A percentile compares a stretch with the other conserved stretches of the same genome.
Conservation (phyloP, 805 yeast species). For the Candida ulmi region DNA sequence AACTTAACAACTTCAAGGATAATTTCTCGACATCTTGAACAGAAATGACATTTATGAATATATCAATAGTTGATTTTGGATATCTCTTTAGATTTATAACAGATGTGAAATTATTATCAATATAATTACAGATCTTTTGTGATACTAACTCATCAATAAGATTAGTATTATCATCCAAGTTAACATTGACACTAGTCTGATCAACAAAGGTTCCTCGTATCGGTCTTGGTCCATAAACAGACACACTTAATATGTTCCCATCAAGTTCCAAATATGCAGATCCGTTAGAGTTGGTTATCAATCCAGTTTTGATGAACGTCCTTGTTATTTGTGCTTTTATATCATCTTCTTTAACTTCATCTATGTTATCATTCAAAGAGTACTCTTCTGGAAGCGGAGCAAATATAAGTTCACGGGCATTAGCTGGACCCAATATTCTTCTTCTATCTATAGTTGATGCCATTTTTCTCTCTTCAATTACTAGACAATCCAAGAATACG, state of each 20-base stretch:
- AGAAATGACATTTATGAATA: constrained; percentile 63
- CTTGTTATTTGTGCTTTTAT: constrained; percentile 26
- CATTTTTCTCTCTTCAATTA: too few relatives aligned
- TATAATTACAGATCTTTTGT: constrained; percentile 40
- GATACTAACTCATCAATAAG: constrained; percentile 26
- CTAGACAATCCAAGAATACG: too few relatives aligned
- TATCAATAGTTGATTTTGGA: constrained; percentile 86
- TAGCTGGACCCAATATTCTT: constrained; percentile 78
- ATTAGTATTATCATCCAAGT: constrained; percentile 30
- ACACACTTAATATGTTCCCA: constrained; percentile 40
- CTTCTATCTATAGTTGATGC: constrained; percentile 53
- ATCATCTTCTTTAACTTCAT: constrained; percentile 15
- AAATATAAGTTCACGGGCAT: constrained; percentile 49
- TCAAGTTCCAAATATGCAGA: constrained; percentile 74
- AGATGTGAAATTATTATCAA: constrained; percentile 31
- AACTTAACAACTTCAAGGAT: constrained; percentile 26
- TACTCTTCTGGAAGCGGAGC: constrained; percentile 19
- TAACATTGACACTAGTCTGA: constrained; percentile 58
- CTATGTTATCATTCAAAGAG: constrained; percentile 6
- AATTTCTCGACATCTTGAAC: constrained; percentile 26
- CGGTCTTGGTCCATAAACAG: constrained; percentile 89
- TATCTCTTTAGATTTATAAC: constrained; percentile 54
- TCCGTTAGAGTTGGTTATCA: constrained; percentile 71
- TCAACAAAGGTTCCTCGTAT: constrained; percentile 66
- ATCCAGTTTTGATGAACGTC: constrained; percentile 57